Evolutionary conservation across 768 basidiomycete species (phyloP), one percentile per base, ranked within the genome.

Genomic region (Pleurotus djamor): DNA sequence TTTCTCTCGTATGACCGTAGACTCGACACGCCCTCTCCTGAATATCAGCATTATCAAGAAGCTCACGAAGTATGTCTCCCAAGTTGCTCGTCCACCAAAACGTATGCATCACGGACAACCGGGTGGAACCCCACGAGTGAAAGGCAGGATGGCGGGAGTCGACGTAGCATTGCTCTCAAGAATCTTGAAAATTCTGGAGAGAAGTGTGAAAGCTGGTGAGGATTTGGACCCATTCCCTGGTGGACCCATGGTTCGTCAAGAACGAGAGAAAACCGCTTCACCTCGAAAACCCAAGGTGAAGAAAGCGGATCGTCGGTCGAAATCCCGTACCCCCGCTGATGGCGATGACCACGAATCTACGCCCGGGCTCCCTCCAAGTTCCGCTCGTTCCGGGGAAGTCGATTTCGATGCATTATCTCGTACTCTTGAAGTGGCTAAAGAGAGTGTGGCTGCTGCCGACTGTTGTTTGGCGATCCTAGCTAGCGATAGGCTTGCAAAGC

Each of bases 391-490:
- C 47, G 76, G 80, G 2, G 83, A 85, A 5, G 69, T 64, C 63
- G 61, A 86, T 56, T 68, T 88, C 47, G 83, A 83, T 7, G 76
- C 74, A 43, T 63, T 94, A 9, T 71, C 79, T 0, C 73, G 72
- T 47, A 71, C 72, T 7, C 70, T 96, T 38, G 85, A 90, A 57
- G 63, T 83, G 16, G 89, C 88, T 3, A 75, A 83, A 41, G 88
- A 94, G 65, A 89, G 89, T 52, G 83, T 94, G 7, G 66, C 90
- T 32, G 94, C 95, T 3, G 92, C 92, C 0, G 92, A 95, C 68
- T 93, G 91, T 63, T 88, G 85, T 61, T 79, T 96, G 63, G 84
- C 88, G 0, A 71, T 97, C 4, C 79, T 98, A 33, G 84, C 85
- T 2, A 87, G 88, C 35, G 92, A 93, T 62, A 80, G 89, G 21